A percentile compares a stretch with the other conserved stretches of the same genome.
Conservation (phyloP, 306 rosid genomes). For the Senna siamea region DNA sequence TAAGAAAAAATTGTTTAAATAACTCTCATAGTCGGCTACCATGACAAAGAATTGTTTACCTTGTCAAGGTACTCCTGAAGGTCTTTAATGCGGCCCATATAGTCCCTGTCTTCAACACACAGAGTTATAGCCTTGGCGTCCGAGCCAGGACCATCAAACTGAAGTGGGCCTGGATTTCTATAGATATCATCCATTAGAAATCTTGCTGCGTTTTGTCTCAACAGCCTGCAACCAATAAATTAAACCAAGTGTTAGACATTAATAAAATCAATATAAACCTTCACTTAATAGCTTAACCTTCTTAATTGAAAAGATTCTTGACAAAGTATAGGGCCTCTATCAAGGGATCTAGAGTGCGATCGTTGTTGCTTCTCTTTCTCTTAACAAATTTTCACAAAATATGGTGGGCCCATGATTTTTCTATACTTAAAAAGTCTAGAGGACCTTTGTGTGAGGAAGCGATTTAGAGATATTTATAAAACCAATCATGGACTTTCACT, state of each 20-base stretch:
- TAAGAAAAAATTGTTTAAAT: background rate
- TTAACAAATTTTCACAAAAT: background rate
- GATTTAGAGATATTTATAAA: background rate
- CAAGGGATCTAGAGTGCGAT: background rate
- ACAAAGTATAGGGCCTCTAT: background rate
- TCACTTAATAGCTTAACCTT: background rate
- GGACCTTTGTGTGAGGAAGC: background rate
- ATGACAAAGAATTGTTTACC: conserved; percentile 46
- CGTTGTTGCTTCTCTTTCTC: background rate
- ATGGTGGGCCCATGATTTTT: background rate
- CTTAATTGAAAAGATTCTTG: background rate
- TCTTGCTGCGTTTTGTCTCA: conserved; percentile 68
- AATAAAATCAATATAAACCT: background rate
- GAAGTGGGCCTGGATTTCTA: conserved; percentile 98
- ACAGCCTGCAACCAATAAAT: conserved; percentile 64
- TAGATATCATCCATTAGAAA: conserved; percentile 86
- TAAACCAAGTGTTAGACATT: background rate
- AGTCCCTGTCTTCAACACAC: conserved; percentile 92
- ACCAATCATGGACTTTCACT: background rate
- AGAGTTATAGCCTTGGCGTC: conserved; percentile 80
- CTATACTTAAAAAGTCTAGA: background rate
- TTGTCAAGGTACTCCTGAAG: conserved; percentile 89
- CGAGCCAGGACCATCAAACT: conserved; percentile 95
- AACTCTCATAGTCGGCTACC: background rate
- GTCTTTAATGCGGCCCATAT: conserved; percentile 98